Conservation (phyloP, 495 filamentous ascomycete genomes). For the Talaromyces liani region DNA sequence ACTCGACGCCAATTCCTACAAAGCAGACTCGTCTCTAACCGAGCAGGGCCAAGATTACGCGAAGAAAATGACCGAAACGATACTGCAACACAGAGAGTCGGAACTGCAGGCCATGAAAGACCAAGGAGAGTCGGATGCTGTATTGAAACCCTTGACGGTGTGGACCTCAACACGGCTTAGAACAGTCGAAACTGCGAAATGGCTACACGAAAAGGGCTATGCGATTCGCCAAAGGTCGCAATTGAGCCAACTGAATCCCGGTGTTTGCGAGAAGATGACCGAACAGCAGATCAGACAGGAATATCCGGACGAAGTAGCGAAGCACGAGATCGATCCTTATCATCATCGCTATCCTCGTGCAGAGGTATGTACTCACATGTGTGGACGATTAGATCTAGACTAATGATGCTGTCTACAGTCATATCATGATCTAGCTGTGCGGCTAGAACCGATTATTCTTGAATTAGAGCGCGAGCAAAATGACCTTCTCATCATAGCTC, state of each 20-base stretch:
- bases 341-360: conserved; percentile 95
- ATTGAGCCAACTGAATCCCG: conserved; percentile 94
- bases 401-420: conserved; percentile 47
- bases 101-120: conserved; percentile 64
- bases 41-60: conserved; percentile 81
- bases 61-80: conserved; percentile 73
- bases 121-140: conserved; percentile 57
- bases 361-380: conserved; percentile 53
- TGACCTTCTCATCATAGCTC: conserved; percentile 94
- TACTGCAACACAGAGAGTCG: conserved; percentile 72
- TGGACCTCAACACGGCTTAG: conserved; percentile 92
- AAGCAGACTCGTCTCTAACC: conserved; percentile 76
- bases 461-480: conserved; percentile 96
- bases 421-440: conserved; percentile 95
- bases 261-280: conserved; percentile 86
- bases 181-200: conserved; percentile 85
- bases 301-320: conserved; percentile 83
- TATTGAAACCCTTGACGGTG: conserved; percentile 73
- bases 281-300: conserved; percentile 71
- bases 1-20: conserved; percentile 78
- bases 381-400: conserved; percentile 12
- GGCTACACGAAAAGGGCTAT: conserved; percentile 68
- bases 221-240: conserved; percentile 85
- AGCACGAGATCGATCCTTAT: conserved; percentile 92
- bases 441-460: conserved; percentile 96